These are phyloP conservation scores for Silene latifolia DNA, from an alignment of 148 eudicot species.

Conservation along the genomic window DNA sequence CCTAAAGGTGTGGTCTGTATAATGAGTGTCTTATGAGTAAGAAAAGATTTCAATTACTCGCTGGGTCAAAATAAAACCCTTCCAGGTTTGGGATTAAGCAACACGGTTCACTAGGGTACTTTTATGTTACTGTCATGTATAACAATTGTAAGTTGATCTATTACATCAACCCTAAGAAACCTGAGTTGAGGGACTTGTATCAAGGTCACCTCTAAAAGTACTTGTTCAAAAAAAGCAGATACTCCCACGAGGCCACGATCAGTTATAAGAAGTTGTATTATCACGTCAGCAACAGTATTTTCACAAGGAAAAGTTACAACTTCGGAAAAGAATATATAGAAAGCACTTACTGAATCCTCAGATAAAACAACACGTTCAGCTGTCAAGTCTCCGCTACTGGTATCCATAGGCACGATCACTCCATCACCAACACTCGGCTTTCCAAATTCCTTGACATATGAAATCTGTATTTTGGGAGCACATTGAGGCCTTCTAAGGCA, in stretches of 20 bases:
- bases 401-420: constrained; percentile 19
- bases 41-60: neutral
- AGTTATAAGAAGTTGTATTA: no score
- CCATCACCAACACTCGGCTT: constrained; percentile 39
- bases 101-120: neutral
- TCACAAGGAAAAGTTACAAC: no score
- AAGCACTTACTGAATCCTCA: constrained; percentile 14
- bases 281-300: no score
- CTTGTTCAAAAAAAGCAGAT: neutral
- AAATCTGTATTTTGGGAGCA: constrained; percentile 58
- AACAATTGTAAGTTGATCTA: neutral
- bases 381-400: no score
- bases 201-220: neutral
- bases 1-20: no score
- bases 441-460: neutral
- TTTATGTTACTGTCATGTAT: neutral
- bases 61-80: no score
- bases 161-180: neutral
- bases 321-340: no score
- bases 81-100: no score
- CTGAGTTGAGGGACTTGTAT: neutral
- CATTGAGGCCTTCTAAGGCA: constrained; percentile 17
- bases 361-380: neutral
- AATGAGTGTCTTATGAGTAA: neutral
- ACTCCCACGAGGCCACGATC: neutral